Conservation (phyloP, 495 filamentous ascomycete genomes). For the Xylaria flabelliformis region DNA sequence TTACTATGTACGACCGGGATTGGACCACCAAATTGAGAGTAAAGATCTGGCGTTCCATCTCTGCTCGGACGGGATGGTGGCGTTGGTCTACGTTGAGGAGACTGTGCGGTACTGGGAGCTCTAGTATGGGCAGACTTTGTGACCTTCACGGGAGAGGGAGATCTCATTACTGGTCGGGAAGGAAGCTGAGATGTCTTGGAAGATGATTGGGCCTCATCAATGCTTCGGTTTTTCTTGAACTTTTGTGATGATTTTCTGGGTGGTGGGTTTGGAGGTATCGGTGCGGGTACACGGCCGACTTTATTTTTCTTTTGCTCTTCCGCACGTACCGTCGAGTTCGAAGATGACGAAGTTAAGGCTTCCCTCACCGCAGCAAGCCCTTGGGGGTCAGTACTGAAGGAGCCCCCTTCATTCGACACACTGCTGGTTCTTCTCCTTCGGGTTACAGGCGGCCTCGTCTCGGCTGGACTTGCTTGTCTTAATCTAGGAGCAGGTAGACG, state of each 20-base stretch:
- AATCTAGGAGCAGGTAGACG: conserved; percentile 63
- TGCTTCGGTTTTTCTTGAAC: conserved; percentile 50
- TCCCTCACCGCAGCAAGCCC: conserved; percentile 71
- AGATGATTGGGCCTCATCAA: conserved; percentile 37
- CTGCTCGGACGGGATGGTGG: conserved; percentile 75
- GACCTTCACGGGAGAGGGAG: conserved; percentile 41
- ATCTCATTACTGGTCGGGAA: conserved; percentile 40
- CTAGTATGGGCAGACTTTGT: conserved; percentile 30
- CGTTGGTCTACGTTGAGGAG: conserved; percentile 41
- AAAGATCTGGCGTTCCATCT: conserved; percentile 75
- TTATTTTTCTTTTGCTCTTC: conserved; percentile 53
- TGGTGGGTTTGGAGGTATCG: conserved; percentile 66
- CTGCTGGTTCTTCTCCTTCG: conserved; percentile 64
- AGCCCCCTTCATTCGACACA: conserved; percentile 57
- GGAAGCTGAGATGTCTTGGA: conserved; percentile 38
- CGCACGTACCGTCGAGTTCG: conserved; percentile 63
- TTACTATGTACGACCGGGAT: conserved; percentile 82
- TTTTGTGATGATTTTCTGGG: conserved; percentile 69
- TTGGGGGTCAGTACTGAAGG: conserved; percentile 54
- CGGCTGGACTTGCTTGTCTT: conserved; percentile 68
- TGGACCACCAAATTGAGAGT: conserved; percentile 60
- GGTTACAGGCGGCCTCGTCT: conserved; percentile 72
- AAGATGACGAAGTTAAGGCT: conserved; percentile 65
- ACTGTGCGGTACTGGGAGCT: conserved; percentile 36
- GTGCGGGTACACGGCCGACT: conserved; percentile 51